Evolutionary conservation across 2,329 filamentous ascomycete genomes (phyloP).

Genomic region (Fusarium penzigii): DNA sequence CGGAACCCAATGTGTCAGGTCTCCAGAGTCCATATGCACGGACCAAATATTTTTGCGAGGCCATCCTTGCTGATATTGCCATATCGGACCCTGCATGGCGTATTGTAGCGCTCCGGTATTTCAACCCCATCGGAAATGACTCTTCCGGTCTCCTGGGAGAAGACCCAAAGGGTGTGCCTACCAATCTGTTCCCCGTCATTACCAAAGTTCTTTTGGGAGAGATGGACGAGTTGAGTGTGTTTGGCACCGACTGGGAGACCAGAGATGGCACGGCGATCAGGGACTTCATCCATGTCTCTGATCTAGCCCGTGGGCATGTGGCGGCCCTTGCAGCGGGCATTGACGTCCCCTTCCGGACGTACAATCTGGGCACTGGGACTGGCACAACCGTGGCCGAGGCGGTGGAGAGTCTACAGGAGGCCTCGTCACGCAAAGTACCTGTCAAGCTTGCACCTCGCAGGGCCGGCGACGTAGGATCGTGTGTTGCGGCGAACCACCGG

Average conservation of each 20-base stretch:
- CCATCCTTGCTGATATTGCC: constrained; percentile 63
- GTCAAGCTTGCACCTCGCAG: constrained; percentile 37
- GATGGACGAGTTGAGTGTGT: constrained; percentile 57
- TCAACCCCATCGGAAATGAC: constrained; percentile 69
- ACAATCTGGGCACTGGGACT: constrained; percentile 48
- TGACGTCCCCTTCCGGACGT: constrained; percentile 39
- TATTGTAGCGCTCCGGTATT: constrained; percentile 65
- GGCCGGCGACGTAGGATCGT: constrained; percentile 45
- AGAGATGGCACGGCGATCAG: constrained; percentile 65
- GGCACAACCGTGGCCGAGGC: constrained; percentile 48
- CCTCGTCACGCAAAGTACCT: constrained; percentile 38
- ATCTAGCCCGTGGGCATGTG: constrained; percentile 64
- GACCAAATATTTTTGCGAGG: constrained; percentile 68
- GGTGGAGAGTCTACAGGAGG: constrained; percentile 40
- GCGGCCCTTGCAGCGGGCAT: constrained; percentile 50
- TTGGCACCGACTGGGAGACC: constrained; percentile 66
- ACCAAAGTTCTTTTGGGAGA: constrained; percentile 60
- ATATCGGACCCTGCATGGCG: constrained; percentile 61
- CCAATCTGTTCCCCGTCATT: constrained; percentile 66
- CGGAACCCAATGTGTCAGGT: constrained; percentile 37
- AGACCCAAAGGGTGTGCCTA: constrained; percentile 61
- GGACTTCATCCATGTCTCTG: constrained; percentile 68
- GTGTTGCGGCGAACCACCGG: constrained; percentile 42
- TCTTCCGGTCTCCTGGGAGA: constrained; percentile 64
- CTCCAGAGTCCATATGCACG: constrained; percentile 67